Conservation (phyloP, 1,284 basidiomycete genomes). For the Thecaphora thlaspeos region DNA sequence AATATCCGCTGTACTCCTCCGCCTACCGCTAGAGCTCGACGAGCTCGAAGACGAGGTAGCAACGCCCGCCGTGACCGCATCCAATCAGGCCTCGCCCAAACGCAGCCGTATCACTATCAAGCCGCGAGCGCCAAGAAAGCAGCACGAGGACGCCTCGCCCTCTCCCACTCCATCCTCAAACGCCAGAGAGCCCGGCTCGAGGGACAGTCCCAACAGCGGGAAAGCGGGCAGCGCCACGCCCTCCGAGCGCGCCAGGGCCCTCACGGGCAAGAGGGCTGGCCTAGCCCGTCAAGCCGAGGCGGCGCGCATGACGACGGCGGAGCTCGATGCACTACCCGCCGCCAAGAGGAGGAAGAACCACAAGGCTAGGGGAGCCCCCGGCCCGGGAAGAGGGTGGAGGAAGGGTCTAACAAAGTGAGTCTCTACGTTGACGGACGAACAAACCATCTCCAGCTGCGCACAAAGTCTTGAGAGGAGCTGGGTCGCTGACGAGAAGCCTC, state of each 20-base stretch:
- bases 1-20: too few relatives aligned
- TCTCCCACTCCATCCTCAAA: slow-evolving; percentile 5
- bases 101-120: slow-evolving; percentile 30
- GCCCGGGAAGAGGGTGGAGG: slow-evolving; percentile 53
- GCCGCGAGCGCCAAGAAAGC: slow-evolving; percentile 10
- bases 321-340: slow-evolving; percentile 53
- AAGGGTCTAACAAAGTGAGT: slow-evolving; percentile 51
- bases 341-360: slow-evolving; percentile 52
- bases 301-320: slow-evolving; percentile 40
- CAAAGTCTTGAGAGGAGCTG: too few relatives aligned
- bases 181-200: neutral
- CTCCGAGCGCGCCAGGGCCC: neutral
- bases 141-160: slow-evolving; percentile 9
- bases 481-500: neutral
- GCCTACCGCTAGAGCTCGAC: slow-evolving; percentile 8
- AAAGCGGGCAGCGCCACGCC: neutral
- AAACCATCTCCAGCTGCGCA: too few relatives aligned
- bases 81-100: slow-evolving; percentile 11
- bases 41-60: slow-evolving; percentile 20
- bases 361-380: slow-evolving; percentile 52
- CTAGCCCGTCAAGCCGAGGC: slow-evolving; percentile 2
- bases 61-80: slow-evolving; percentile 5
- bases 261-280: neutral
- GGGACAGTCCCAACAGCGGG: neutral
- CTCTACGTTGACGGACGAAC: too few relatives aligned